These are phyloP conservation scores for Geranium rotundifolium DNA, from an alignment of 345 rosid genomes.

Conservation along the genomic window DNA sequence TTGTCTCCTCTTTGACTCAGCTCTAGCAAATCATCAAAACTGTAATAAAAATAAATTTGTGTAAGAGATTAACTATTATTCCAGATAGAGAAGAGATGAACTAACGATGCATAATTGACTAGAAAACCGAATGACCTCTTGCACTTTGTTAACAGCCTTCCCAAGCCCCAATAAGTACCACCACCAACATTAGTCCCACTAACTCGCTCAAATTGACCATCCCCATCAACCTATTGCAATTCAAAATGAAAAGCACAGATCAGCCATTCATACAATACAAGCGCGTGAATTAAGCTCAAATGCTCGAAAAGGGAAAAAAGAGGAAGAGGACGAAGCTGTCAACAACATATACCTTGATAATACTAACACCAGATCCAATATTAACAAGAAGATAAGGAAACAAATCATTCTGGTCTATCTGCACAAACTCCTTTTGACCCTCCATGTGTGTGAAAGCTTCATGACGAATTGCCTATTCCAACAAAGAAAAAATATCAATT, in stretches of 20 bases:
- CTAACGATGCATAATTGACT: too few species aligned
- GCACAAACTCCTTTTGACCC: constrained; percentile 87
- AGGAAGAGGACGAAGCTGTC: too few species aligned
- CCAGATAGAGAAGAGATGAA: constrained; percentile 4
- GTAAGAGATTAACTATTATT: constrained; percentile 4
- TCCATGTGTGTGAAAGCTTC: constrained; percentile 98
- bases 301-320: too few species aligned
- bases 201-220: constrained; percentile 85
- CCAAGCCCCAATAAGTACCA: constrained; percentile 98
- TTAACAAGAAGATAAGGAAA: constrained; percentile 97
- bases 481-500: neutral
- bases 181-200: constrained; percentile 98
- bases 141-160: constrained; percentile 87
- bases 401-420: constrained; percentile 77
- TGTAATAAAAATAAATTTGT: constrained; percentile 12
- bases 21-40: constrained; percentile 93
- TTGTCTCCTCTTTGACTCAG: constrained; percentile 94
- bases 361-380: too few species aligned
- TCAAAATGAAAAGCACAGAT: constrained; percentile 8
- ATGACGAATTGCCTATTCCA: constrained; percentile 86
- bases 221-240: constrained; percentile 67
- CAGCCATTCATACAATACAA: neutral
- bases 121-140: constrained; percentile 38
- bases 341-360: constrained; percentile 57
- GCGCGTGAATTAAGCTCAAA: neutral